phyloP scores from a whole-genome alignment of 306 rosid genomes.

The Rosa multiflora region DNA sequence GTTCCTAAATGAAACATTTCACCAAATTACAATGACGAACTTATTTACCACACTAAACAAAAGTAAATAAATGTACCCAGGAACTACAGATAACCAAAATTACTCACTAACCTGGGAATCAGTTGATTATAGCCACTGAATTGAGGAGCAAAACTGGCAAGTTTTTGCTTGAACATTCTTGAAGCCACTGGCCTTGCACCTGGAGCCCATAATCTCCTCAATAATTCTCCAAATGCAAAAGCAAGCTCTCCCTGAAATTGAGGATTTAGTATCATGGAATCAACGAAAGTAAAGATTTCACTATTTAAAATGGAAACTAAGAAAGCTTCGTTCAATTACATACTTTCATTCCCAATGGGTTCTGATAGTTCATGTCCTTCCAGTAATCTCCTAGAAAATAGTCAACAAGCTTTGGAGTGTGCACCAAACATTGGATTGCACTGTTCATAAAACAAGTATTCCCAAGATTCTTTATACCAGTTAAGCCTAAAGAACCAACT shows the following conservation, averaged over 20 bases:
- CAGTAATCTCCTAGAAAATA: slow-evolving; percentile 73
- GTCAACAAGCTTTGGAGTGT: slow-evolving; percentile 74
- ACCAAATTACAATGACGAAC: slow-evolving; percentile 24
- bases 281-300: not conserved
- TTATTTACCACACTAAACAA: slow-evolving; percentile 21
- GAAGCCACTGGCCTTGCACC: slow-evolving; percentile 65
- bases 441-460: slow-evolving; percentile 95
- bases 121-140: slow-evolving; percentile 80
- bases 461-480: slow-evolving; percentile 88
- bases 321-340: slow-evolving; percentile 22
- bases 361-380: slow-evolving; percentile 72
- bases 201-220: slow-evolving; percentile 81
- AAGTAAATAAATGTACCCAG: slow-evolving; percentile 5
- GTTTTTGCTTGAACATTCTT: slow-evolving; percentile 60
- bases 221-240: slow-evolving; percentile 75
- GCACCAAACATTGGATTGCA: slow-evolving; percentile 85
- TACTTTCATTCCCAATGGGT: slow-evolving; percentile 88
- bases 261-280: not conserved
- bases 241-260: slow-evolving; percentile 84
- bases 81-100: slow-evolving; percentile 21
- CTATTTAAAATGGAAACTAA: slow-evolving; percentile 12
- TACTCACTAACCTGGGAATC: slow-evolving; percentile 79
- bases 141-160: slow-evolving; percentile 76
- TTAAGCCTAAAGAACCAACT: slow-evolving; percentile 62
- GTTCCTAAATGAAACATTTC: slow-evolving; percentile 59